Evolutionary conservation across 306 rosid genomes (phyloP), one percentile per base, ranked within the genome.

Genomic region (Corylus heterophylla): DNA sequence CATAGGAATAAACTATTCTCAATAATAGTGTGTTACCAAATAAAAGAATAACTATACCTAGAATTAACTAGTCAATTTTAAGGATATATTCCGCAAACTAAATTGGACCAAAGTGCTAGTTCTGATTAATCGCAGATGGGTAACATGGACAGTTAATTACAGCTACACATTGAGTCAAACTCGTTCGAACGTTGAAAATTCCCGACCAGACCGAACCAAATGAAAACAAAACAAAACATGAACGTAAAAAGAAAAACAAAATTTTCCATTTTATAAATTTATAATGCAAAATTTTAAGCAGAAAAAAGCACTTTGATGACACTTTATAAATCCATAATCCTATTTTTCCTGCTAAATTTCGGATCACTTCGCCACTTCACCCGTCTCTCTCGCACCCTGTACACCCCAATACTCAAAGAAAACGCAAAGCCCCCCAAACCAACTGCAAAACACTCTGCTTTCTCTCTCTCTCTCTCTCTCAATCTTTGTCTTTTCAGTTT

Each of bases 401-500:
- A 64, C 35, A 45, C 1, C 78, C 74, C 72, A 68, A 17, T 64
- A 51, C 18, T n/a, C 76, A 61, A 37, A 22, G 22, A 22, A 22
- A 31, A 31, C 44, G 4, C 17, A 52, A 68, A 8, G 25, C 44
- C 31, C 73, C 73, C 61, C 59, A 71, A 61, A 83, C 85, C 87
- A 73, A 85, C 89, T 63, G 14, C 58, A 59, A 52, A 68, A 49
- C 44, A 67, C 18, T 39, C 44, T 59, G 17, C 74, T n/a, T n/a
- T 72, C 77, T 31, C 45, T 42, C 45, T 42, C 45, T 42, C 75
- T 63, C 59, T 0, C 42, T 47, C 37, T 29, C 68, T n/a, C 20
- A 3, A 31, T 31, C 2, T 51, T 1, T 69, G 18, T 44, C 69
- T 37, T 47, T 31, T 73, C 67, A 27, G 59, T 70, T 2, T 56